Percentiles rank a stretch among this genome's conserved stretches.
These are phyloP conservation scores for Narthecium ossifragum DNA, from an alignment of 106 monocot species.

Conservation along the genomic window DNA sequence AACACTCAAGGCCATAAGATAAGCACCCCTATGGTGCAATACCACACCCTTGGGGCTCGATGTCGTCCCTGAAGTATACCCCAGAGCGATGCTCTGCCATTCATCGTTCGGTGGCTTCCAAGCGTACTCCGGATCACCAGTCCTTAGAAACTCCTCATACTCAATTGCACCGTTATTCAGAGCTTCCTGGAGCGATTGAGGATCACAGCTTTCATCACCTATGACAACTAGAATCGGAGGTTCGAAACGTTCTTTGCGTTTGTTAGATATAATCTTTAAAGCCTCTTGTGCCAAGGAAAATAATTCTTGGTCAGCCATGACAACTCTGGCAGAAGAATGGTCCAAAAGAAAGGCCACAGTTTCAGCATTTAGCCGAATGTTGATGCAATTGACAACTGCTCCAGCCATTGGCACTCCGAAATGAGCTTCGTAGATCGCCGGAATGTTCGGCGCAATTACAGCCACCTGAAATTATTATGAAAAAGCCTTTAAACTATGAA, in stretches of 20 bases:
- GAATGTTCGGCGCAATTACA: constrained; percentile 89
- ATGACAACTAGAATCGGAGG: constrained; percentile 77
- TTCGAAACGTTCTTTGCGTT: constrained; percentile 33
- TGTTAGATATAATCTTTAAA: constrained; percentile 49
- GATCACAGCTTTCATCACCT: constrained; percentile 60
- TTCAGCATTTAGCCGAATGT: constrained; percentile 71
- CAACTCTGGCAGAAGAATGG: constrained; percentile 62
- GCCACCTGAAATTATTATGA: constrained; percentile 52
- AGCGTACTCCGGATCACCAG: constrained; percentile 66
- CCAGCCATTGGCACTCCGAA: constrained; percentile 97
- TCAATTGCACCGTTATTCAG: constrained; percentile 75
- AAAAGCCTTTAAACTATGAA: background rate
- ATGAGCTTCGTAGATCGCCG: constrained; percentile 88
- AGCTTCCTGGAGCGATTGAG: constrained; percentile 43
- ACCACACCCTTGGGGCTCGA: constrained; percentile 96
- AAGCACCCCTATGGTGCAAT: constrained; percentile 88
- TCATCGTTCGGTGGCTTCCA: constrained; percentile 92
- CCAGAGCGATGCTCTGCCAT: constrained; percentile 94
- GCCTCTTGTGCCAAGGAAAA: constrained; percentile 65
- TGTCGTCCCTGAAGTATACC: constrained; percentile 95
- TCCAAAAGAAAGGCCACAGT: constrained; percentile 81
- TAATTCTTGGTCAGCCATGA: constrained; percentile 88
- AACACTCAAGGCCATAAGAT: constrained; percentile 80
- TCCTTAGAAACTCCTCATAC: constrained; percentile 73
- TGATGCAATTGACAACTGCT: constrained; percentile 71